phyloP scores from a whole-genome alignment of 164 flowering plant species.

The Vitis rotundifolia region DNA sequence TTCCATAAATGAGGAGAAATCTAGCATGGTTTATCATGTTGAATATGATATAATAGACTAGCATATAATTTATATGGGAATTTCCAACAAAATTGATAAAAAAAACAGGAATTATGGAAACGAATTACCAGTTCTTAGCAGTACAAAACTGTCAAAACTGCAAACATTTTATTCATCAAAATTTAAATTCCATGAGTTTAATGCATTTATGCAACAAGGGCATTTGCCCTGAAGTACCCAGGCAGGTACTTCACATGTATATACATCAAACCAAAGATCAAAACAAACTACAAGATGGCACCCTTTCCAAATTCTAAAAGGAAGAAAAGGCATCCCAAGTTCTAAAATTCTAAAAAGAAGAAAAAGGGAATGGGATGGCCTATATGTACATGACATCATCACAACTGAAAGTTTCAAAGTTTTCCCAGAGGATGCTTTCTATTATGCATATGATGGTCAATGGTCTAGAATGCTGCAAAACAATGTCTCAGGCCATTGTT shows the following conservation, averaged over 20 bases:
- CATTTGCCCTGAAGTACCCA: not conserved
- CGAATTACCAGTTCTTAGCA: no score
- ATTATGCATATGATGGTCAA: not conserved
- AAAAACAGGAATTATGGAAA: no score
- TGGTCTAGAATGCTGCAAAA: not conserved
- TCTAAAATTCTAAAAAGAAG: slow-evolving; percentile 11
- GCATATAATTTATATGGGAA: no score
- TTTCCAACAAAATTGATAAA: no score
- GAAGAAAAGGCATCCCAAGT: not conserved
- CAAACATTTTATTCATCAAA: no score
- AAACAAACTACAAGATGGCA: slow-evolving; percentile 4
- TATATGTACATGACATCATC: no score
- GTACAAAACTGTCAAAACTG: no score
- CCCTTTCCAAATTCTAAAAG: no score
- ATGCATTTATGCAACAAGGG: not conserved
- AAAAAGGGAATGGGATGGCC: not conserved
- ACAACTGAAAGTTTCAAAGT: not conserved
- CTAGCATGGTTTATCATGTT: no score
- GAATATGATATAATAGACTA: no score
- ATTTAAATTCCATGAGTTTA: no score
- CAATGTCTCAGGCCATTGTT: slow-evolving; percentile 19
- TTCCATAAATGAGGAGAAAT: no score
- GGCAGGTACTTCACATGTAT: not conserved
- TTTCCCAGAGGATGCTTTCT: not conserved
- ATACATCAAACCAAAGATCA: not conserved